These are phyloP conservation scores for Thelonectria discophora DNA, from an alignment of 2,329 filamentous ascomycete genomes.

Conservation along the genomic window DNA sequence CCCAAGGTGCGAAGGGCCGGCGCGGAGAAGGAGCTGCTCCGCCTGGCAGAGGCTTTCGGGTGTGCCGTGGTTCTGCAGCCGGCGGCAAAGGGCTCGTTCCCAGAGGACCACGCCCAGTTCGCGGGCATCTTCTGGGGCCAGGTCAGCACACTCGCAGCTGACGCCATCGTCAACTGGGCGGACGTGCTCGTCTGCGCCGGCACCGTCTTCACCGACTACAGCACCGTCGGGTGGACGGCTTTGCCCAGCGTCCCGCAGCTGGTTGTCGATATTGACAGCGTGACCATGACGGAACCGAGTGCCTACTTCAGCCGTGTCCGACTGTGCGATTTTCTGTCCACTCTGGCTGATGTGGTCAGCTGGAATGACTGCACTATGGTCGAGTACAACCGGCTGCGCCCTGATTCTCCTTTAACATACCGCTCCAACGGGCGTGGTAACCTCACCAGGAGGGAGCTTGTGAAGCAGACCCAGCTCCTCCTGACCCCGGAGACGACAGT, in stretches of 20 bases:
- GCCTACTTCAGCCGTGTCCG: conserved; percentile 12
- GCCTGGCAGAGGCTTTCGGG: conserved; percentile 18
- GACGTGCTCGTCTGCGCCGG: no score
- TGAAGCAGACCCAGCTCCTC: conserved; percentile 8
- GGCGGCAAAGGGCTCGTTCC: conserved; percentile 24
- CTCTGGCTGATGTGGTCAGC: conserved; percentile 4
- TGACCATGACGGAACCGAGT: conserved; percentile 6
- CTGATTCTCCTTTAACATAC: not conserved
- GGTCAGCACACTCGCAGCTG: not conserved
- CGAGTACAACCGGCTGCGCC: no score
- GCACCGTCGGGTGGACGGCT: conserved; percentile 26
- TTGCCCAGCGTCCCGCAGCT: conserved; percentile 13
- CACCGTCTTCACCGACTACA: conserved; percentile 21
- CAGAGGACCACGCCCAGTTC: conserved; percentile 22
- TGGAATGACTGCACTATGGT: conserved; percentile 2
- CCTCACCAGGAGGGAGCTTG: conserved; percentile 21
- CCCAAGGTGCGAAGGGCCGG: conserved; percentile 18
- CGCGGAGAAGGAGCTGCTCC: conserved; percentile 8
- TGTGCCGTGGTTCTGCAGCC: conserved; percentile 23
- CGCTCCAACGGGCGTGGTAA: conserved; percentile 8
- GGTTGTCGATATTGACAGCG: conserved; percentile 10
- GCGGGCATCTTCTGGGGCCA: conserved; percentile 25
- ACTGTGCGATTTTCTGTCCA: conserved; percentile 18
- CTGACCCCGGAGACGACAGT: conserved; percentile 20
- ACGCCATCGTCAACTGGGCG: no score